Evolutionary conservation across 768 basidiomycete species (phyloP).

Genomic region (Pleurotus citrinopileatus): DNA sequence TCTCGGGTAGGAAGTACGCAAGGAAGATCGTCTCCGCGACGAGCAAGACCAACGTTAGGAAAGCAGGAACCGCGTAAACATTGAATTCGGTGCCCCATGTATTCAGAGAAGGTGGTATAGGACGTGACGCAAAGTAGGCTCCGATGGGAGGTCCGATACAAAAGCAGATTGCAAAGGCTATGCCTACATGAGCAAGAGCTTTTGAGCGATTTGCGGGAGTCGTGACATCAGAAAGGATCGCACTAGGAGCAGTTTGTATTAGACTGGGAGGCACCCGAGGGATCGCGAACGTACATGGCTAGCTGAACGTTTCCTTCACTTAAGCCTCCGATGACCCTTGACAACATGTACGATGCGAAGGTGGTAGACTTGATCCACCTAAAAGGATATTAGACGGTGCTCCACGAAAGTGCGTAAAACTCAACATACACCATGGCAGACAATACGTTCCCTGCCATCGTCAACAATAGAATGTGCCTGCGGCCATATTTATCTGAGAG

Average conservation of each 20-base stretch:
- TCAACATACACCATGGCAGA: conserved; percentile 77
- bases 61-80: conserved; percentile 88
- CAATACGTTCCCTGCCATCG: conserved; percentile 91
- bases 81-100: conserved; percentile 69
- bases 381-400: conserved; percentile 1
- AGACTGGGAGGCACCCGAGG: background rate
- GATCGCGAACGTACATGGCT: conserved; percentile 66
- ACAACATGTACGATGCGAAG: conserved; percentile 87
- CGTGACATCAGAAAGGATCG: conserved; percentile 91
- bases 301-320: conserved; percentile 98
- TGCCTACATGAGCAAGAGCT: conserved; percentile 88
- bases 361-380: conserved; percentile 91
- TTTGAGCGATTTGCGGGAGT: conserved; percentile 76
- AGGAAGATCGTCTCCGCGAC: conserved; percentile 80
- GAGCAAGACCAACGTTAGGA: conserved; percentile 77
- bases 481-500: conserved; percentile 91
- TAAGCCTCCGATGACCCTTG: conserved; percentile 87
- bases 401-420: background rate
- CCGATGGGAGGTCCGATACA: conserved; percentile 89
- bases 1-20: conserved; percentile 78
- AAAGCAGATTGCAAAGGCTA: conserved; percentile 96
- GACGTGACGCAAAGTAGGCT: conserved; percentile 91
- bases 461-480: conserved; percentile 74
- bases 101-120: conserved; percentile 58
- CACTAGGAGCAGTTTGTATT: conserved; percentile 44